Percentiles rank a stretch among this genome's conserved stretches.
Evolutionary conservation across 2,329 filamentous ascomycete species (phyloP).

Genomic region (Penicillium glabrum): DNA sequence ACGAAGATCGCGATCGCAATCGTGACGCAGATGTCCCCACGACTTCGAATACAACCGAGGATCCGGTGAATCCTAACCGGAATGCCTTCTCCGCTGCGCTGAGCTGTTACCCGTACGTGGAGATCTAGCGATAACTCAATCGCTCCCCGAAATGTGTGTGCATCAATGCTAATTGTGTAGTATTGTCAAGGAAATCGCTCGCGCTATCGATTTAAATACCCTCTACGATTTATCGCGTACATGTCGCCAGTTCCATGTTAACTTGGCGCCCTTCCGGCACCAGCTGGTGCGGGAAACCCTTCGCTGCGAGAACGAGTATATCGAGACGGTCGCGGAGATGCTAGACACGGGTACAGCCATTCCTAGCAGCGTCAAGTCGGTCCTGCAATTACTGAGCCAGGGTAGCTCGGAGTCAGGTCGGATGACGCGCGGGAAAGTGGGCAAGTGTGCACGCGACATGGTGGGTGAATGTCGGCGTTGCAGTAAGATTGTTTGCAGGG

Average conservation of each 20-base stretch:
- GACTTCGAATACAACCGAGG: not conserved
- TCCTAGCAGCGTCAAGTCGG: slow-evolving; percentile 32
- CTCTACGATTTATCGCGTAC: slow-evolving; percentile 80
- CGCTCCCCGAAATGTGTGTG: too few relatives aligned
- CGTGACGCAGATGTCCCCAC: not conserved
- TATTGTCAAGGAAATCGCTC: slow-evolving; percentile 72
- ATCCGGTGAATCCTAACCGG: slow-evolving; percentile 19
- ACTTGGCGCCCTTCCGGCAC: slow-evolving; percentile 74
- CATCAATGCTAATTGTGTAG: slow-evolving; percentile 48
- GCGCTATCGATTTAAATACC: slow-evolving; percentile 80
- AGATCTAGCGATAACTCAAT: not conserved
- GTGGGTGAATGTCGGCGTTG: slow-evolving; percentile 81
- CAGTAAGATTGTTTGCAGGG: slow-evolving; percentile 74
- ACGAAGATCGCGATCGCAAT: slow-evolving; percentile 1
- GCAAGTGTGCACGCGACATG: slow-evolving; percentile 81
- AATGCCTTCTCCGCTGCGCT: slow-evolving; percentile 44
- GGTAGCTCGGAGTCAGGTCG: slow-evolving; percentile 33
- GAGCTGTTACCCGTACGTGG: slow-evolving; percentile 50
- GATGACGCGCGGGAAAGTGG: slow-evolving; percentile 65
- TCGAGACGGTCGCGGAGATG: slow-evolving; percentile 38
- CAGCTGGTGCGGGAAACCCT: slow-evolving; percentile 74
- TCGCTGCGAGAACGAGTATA: slow-evolving; percentile 72
- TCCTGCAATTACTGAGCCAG: slow-evolving; percentile 29
- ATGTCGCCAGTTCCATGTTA: slow-evolving; percentile 75
- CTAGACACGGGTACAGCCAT: slow-evolving; percentile 44